Percentiles rank a stretch among this genome's conserved stretches.
phyloP scores from a whole-genome alignment of 2,329 filamentous ascomycete genomes.

The Phialophora chinensis region DNA sequence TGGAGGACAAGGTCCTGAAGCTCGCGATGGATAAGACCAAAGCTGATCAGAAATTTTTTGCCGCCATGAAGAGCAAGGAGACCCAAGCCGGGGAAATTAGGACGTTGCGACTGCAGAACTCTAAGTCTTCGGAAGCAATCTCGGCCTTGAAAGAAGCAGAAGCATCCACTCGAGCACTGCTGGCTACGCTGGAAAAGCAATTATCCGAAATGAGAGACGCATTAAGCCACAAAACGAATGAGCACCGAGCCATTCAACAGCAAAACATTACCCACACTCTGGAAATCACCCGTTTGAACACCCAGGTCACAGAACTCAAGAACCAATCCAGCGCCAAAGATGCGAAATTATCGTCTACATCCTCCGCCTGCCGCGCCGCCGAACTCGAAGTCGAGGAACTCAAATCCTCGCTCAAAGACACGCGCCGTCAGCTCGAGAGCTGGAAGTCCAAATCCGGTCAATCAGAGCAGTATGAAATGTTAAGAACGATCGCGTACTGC shows the following conservation, averaged over 20 bases:
- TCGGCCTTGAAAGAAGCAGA: slow-evolving; percentile 91
- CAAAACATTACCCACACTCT: slow-evolving; percentile 73
- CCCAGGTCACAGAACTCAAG: slow-evolving; percentile 78
- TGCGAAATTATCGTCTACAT: slow-evolving; percentile 67
- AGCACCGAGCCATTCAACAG: slow-evolving; percentile 77
- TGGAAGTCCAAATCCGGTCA: slow-evolving; percentile 65
- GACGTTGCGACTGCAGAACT: slow-evolving; percentile 78
- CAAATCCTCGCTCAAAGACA: slow-evolving; percentile 75
- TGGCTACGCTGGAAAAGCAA: slow-evolving; percentile 90
- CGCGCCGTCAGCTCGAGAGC: slow-evolving; percentile 80
- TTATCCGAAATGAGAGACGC: slow-evolving; percentile 80
- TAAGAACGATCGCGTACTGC: slow-evolving; percentile 70
- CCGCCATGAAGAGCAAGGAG: slow-evolving; percentile 91
- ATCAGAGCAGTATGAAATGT: slow-evolving; percentile 37
- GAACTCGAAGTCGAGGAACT: slow-evolving; percentile 79
- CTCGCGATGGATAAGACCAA: slow-evolving; percentile 89
- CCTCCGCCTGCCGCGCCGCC: slow-evolving; percentile 64
- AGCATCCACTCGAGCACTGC: slow-evolving; percentile 72
- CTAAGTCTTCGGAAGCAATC: slow-evolving; percentile 91
- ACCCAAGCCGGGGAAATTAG: slow-evolving; percentile 80
- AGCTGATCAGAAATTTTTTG: slow-evolving; percentile 97
- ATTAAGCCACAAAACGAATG: slow-evolving; percentile 70
- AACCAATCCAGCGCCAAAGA: slow-evolving; percentile 79
- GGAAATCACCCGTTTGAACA: slow-evolving; percentile 66
- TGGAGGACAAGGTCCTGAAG: slow-evolving; percentile 78